phyloP scores from a whole-genome alignment of 352 stramenopile species.

The Peronospora farinosa region DNA sequence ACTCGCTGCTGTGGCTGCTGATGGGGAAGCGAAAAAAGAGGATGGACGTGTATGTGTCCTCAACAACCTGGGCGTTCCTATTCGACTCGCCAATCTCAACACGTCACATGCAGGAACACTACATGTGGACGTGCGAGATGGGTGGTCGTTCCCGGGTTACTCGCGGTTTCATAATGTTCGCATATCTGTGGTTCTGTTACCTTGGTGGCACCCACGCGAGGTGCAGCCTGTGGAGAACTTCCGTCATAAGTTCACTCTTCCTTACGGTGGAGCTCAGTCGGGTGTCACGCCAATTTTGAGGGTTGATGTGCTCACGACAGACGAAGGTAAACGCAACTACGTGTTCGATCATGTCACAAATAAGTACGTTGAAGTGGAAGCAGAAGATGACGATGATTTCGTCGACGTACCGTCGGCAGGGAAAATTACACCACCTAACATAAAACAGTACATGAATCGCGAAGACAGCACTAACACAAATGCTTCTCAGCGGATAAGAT shows the following conservation, averaged over 20 bases:
- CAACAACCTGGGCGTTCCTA: constrained; percentile 84
- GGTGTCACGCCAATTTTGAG: constrained; percentile 81
- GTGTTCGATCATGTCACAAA: constrained; percentile 83
- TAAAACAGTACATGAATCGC: constrained; percentile 22
- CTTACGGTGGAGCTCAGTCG: constrained; percentile 79
- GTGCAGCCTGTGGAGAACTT: constrained; percentile 63
- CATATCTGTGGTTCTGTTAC: constrained; percentile 75
- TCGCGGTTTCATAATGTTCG: constrained; percentile 81
- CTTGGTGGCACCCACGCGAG: constrained; percentile 83
- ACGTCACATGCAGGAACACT: constrained; percentile 76
- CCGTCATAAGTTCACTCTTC: constrained; percentile 72
- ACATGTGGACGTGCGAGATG: constrained; percentile 76
- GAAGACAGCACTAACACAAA: constrained; percentile 45
- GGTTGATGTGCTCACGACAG: constrained; percentile 64
- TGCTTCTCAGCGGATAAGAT: constrained; percentile 48
- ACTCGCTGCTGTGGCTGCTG: constrained; percentile 63
- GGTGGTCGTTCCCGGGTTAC: constrained; percentile 79
- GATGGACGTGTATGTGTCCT: constrained; percentile 81
- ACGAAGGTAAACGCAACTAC: constrained; percentile 70
- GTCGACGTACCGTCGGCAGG: constrained; percentile 22
- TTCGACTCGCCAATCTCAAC: constrained; percentile 84
- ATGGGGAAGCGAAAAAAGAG: constrained; percentile 79
- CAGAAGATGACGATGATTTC: constrained; percentile 48
- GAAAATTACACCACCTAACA: constrained; percentile 21
- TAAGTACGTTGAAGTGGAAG: constrained; percentile 82